phyloP scores from a whole-genome alignment of 495 filamentous ascomycete genomes.

The Aspergillus affinis region DNA sequence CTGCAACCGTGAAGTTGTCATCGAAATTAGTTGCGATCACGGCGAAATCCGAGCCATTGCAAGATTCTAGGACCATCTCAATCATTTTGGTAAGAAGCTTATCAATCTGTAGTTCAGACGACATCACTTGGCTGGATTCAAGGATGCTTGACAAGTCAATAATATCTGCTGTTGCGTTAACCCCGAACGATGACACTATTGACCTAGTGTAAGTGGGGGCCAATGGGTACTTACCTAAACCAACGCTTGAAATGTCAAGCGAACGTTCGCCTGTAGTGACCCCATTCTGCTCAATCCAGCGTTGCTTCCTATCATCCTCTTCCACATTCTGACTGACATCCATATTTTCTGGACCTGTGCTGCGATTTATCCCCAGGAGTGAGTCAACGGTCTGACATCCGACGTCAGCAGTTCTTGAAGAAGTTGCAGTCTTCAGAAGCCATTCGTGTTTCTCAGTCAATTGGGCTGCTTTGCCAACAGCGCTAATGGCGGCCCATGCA shows the following conservation, averaged over 20 bases:
- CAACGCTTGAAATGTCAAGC: slow-evolving; percentile 46
- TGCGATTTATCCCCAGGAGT: slow-evolving; percentile 49
- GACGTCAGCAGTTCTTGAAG: slow-evolving; percentile 61
- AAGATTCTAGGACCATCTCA: slow-evolving; percentile 83
- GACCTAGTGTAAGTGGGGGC: background rate
- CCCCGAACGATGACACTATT: slow-evolving; percentile 27
- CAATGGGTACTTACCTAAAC: slow-evolving; percentile 31
- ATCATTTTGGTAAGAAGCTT: slow-evolving; percentile 84
- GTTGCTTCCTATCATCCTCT: slow-evolving; percentile 60
- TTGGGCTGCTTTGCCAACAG: slow-evolving; percentile 68
- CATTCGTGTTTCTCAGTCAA: slow-evolving; percentile 70
- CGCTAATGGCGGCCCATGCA: slow-evolving; percentile 72
- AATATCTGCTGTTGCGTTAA: slow-evolving; percentile 56
- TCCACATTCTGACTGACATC: slow-evolving; percentile 45
- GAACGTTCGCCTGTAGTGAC: slow-evolving; percentile 34
- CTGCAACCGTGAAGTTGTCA: slow-evolving; percentile 72
- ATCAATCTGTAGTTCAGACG: slow-evolving; percentile 82
- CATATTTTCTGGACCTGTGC: slow-evolving; percentile 54
- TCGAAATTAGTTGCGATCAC: slow-evolving; percentile 77
- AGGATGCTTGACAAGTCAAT: slow-evolving; percentile 86
- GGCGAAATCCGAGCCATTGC: slow-evolving; percentile 75
- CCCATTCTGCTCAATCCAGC: slow-evolving; percentile 72
- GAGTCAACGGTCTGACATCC: slow-evolving; percentile 70
- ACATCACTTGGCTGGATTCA: slow-evolving; percentile 85
- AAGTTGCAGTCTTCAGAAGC: slow-evolving; percentile 65